phyloP scores from a whole-genome alignment of 176 grass and related monocot species.

The Aegilops umbellulata region DNA sequence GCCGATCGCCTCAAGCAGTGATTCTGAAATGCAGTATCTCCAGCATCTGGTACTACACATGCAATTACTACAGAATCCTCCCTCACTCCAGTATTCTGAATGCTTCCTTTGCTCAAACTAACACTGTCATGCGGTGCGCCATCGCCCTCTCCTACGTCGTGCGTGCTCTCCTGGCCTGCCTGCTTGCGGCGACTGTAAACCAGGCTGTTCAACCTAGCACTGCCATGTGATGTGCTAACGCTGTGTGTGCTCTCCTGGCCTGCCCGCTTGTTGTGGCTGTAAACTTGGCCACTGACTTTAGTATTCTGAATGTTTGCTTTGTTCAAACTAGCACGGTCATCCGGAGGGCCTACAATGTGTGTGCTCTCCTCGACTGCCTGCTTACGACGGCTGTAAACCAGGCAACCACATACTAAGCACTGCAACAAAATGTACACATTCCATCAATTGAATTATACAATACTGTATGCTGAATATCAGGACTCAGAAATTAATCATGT shows the following conservation, averaged over 20 bases:
- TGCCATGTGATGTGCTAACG: no score
- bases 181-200: background rate
- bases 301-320: background rate
- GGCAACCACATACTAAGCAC: background rate
- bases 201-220: background rate
- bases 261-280: no score
- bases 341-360: background rate
- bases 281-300: background rate
- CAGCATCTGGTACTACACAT: conserved; percentile 19
- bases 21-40: conserved; percentile 43
- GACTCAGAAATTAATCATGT: background rate
- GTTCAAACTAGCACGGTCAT: background rate
- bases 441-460: background rate
- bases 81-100: conserved; percentile 1
- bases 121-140: background rate
- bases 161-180: background rate
- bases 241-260: no score
- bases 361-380: background rate
- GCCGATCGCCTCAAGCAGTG: conserved; percentile 65
- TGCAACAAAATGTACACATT: conserved; percentile 17
- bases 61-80: conserved; percentile 24
- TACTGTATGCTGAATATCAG: background rate
- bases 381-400: background rate
- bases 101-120: background rate
- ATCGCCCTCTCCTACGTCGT: no score